Evolutionary conservation across 192 early-diverging fungal species (phyloP).

Genomic region (Backusella tarrabulga): DNA sequence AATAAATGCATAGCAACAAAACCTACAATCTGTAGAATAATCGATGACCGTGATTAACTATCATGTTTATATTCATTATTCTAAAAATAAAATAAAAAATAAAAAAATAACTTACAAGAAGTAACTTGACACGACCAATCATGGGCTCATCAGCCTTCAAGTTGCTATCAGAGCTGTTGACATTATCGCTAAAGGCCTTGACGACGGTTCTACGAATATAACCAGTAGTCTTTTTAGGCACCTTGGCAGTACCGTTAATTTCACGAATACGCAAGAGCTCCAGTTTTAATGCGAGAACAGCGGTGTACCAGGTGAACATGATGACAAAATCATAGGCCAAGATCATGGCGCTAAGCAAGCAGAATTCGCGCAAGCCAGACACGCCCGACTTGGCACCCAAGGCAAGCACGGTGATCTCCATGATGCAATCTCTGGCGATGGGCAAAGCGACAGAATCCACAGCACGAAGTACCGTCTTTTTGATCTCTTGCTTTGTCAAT

Average conservation of each 20-base stretch:
- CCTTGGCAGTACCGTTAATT: slow-evolving; percentile 20
- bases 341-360: slow-evolving; percentile 76
- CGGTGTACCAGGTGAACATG: slow-evolving; percentile 84
- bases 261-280: slow-evolving; percentile 60
- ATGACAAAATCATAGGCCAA: slow-evolving; percentile 79
- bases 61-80: too few species aligned
- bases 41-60: too few species aligned
- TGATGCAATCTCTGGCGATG: slow-evolving; percentile 74
- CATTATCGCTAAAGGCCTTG: slow-evolving; percentile 55
- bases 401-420: slow-evolving; percentile 79
- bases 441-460: slow-evolving; percentile 61
- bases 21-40: slow-evolving; percentile 45
- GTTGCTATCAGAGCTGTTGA: slow-evolving; percentile 26
- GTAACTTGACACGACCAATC: slow-evolving; percentile 57
- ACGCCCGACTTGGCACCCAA: slow-evolving; percentile 77
- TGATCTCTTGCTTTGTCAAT: slow-evolving; percentile 46
- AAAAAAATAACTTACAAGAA: slow-evolving; percentile 46
- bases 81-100: too few species aligned
- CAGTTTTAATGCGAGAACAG: slow-evolving; percentile 84
- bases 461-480: slow-evolving; percentile 60
- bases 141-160: slow-evolving; percentile 47
- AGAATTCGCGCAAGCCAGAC: slow-evolving; percentile 76
- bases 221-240: slow-evolving; percentile 15
- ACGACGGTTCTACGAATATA: slow-evolving; percentile 56
- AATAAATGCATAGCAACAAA: slow-evolving; percentile 65